phyloP scores from a whole-genome alignment of 176 grass and related monocot species.

The Poa pratensis region DNA sequence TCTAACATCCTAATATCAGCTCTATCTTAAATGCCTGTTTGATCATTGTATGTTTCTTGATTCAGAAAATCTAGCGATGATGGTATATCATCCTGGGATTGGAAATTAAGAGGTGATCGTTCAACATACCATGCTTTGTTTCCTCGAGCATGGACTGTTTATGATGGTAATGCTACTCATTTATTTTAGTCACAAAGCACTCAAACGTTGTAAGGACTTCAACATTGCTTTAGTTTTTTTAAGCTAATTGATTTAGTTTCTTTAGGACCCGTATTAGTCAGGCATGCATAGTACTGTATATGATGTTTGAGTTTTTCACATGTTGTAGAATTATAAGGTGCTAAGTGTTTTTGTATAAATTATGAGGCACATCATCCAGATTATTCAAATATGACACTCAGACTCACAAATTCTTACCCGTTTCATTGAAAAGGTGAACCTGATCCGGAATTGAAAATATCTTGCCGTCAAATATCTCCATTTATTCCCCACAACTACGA shows the following conservation, averaged over 20 bases:
- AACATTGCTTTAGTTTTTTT: conserved; percentile 1
- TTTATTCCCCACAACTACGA: conserved; percentile 97
- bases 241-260: not conserved
- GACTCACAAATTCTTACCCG: conserved; percentile 38
- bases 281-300: not conserved
- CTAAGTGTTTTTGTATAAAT: conserved; percentile 19
- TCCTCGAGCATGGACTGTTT: conserved; percentile 96
- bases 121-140: conserved; percentile 99
- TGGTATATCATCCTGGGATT: conserved; percentile 96
- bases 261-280: conserved; percentile 5
- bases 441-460: conserved; percentile 95
- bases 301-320: not conserved
- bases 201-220: not conserved
- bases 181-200: conserved; percentile 9
- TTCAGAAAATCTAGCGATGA: conserved; percentile 78
- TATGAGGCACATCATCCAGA: not conserved
- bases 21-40: conserved; percentile 18
- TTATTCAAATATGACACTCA: conserved; percentile 20
- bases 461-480: conserved; percentile 97
- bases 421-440: conserved; percentile 77
- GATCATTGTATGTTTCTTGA: conserved; percentile 7
- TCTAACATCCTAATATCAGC: conserved; percentile 22
- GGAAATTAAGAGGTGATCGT: conserved; percentile 91
- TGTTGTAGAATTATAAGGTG: not conserved
- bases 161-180: conserved; percentile 75